phyloP scores from a whole-genome alignment of 768 basidiomycete genomes.

The Lanmaoa rubissima region DNA sequence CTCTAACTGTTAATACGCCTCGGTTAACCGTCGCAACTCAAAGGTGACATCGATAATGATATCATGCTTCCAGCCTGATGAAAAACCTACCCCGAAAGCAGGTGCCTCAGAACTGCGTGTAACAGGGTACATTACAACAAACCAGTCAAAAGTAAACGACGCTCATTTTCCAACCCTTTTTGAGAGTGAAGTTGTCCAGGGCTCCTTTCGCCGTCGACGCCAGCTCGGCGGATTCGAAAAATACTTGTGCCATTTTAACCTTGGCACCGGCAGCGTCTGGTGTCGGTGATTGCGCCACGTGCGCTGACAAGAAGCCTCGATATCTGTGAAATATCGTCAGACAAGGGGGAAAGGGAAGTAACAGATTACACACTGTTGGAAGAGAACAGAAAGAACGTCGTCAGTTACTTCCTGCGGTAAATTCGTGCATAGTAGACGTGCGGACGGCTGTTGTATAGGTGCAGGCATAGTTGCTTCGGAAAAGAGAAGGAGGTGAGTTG shows the following conservation, averaged over 20 bases:
- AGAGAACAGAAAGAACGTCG: constrained; percentile 80
- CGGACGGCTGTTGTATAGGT: constrained; percentile 52
- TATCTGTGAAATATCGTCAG: constrained; percentile 50
- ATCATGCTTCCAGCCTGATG: too few relatives aligned
- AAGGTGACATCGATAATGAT: neutral
- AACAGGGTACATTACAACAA: constrained; percentile 14
- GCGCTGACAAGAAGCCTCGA: constrained; percentile 73
- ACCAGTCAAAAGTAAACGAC: constrained; percentile 59
- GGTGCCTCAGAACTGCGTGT: constrained; percentile 40
- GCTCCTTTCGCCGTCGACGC: constrained; percentile 79
- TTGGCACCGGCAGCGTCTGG: constrained; percentile 62
- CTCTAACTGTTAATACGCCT: neutral
- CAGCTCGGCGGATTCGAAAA: constrained; percentile 73
- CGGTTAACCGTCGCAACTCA: neutral
- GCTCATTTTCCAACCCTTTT: constrained; percentile 82
- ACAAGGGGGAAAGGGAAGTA: neutral
- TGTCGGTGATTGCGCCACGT: constrained; percentile 66
- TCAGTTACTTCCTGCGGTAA: constrained; percentile 89
- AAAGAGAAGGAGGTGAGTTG: constrained; percentile 17
- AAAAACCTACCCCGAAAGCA: constrained; percentile 20
- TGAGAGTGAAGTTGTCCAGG: constrained; percentile 81
- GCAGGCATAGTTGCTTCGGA: constrained; percentile 42
- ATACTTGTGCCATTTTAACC: constrained; percentile 78
- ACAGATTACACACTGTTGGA: constrained; percentile 75
- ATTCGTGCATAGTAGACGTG: constrained; percentile 75